Conservation (phyloP, 345 rosid genomes). For the Xanthoceras sorbifolium region DNA sequence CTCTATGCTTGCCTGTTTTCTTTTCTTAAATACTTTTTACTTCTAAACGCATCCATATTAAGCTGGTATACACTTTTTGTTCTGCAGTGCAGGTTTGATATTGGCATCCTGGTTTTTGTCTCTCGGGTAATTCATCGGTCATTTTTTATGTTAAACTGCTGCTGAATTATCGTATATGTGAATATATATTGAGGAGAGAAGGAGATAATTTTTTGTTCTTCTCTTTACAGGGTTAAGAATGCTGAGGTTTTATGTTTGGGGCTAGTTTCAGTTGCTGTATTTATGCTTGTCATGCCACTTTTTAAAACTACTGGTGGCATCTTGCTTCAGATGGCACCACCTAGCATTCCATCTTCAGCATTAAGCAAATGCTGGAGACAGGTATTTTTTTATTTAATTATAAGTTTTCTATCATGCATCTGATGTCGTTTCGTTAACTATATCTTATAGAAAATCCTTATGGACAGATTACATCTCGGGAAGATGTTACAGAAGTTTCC, state of each 20-base stretch:
- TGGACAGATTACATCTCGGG: conserved; percentile 63
- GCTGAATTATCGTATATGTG: not conserved
- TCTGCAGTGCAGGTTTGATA: conserved; percentile 96
- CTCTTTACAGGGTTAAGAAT: conserved; percentile 74
- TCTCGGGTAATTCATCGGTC: conserved; percentile 63
- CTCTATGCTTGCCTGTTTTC: not conserved
- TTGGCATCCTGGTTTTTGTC: conserved; percentile 97
- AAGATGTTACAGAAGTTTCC: conserved; percentile 74
- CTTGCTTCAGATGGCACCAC: conserved; percentile 95
- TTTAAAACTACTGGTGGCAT: conserved; percentile 78
- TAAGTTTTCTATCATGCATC: not conserved
- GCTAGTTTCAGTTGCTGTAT: conserved; percentile 75
- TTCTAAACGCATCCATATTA: conserved; percentile 30
- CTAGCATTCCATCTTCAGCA: conserved; percentile 81
- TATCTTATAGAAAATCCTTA: conserved; percentile 6
- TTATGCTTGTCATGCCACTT: conserved; percentile 88
- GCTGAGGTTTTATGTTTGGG: conserved; percentile 96
- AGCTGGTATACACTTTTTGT: conserved; percentile 32
- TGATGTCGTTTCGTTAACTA: not conserved
- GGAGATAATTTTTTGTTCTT: conserved; percentile 15
- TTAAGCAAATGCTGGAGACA: conserved; percentile 88
- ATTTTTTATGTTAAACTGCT: conserved; percentile 1
- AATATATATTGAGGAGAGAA: not conserved
- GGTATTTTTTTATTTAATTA: conserved; percentile 38
- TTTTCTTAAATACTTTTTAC: not conserved